Base-by-base conservation (phyloP, 345 rosid genomes). In the Citropsis articulata region DNA sequence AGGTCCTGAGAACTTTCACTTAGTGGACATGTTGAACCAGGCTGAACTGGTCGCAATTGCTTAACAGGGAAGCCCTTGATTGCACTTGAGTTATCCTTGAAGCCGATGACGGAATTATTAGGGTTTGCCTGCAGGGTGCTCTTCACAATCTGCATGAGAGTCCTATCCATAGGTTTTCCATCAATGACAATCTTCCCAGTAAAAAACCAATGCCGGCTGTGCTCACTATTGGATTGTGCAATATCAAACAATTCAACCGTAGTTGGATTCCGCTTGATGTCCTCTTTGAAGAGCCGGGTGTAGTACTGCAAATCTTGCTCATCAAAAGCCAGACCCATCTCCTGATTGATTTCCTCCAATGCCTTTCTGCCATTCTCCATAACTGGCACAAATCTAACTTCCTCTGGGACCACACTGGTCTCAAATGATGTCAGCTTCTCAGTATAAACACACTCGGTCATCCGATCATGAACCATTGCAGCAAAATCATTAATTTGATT, bases 221-320 rank as follows among this genome's bases (percentile, higher is more conserved):
- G 99, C 86, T 95, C 97, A 7, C 99, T 95, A 76, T 93, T 95
- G 36, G 99, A 95, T 62, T 93, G 99, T 19, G 98, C 97, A 59
- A 95, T 92, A 87, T 93, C 98, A 82, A 95, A 93, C 77, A 95
- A 80, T 88, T 95, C 98, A 28, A 93, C 98, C 60, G 92, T 95
- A 19, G 98, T 83, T 6, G 99, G 98, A 79, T 93, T 85, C 35
- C 99, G 85, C 75, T 91, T 82, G 55, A 95, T 91, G 64, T 89
- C 97, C 73, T 91, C 94, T 81, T 63, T 86, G 76, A 93, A 93
- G 38, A 95, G 88, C 80, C 72, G 88, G 9, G 96, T 90, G 64
- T 95, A 95, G 76, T 92, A 95, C 81, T 93, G 96, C 80, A 93
- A 84, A 83, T 95, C 99, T 76, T 95, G 97, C 83, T 92, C 98